These are phyloP conservation scores for Suhomyces xylopsoci DNA, from an alignment of 805 yeast genomes.

Conservation along the genomic window DNA sequence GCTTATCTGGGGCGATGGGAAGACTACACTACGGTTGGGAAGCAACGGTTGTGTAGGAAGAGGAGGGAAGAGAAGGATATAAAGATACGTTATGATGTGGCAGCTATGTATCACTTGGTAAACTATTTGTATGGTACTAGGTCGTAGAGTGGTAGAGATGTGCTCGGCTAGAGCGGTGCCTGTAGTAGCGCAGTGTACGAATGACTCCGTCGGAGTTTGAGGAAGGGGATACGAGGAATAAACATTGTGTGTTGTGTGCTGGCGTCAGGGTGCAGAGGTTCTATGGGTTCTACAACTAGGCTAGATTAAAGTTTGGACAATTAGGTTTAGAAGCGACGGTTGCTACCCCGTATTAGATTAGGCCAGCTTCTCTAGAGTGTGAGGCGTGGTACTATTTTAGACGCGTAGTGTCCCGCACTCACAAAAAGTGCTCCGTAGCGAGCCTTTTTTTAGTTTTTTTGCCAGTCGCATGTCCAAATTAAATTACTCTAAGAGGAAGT, in stretches of 20 bases:
- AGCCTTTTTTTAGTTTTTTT: no score
- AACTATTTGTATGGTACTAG: background rate
- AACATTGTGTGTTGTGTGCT: background rate
- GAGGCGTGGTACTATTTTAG: background rate
- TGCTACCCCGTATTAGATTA: background rate
- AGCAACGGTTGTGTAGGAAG: background rate
- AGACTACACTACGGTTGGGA: no score
- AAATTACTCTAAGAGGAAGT: no score
- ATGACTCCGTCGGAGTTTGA: background rate
- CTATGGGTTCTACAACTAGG: background rate
- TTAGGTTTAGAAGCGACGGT: background rate
- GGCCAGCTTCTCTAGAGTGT: background rate
- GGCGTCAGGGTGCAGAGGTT: background rate
- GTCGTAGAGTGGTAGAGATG: background rate
- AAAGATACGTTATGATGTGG: no score
- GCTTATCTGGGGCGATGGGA: conserved; percentile 1
- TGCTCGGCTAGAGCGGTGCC: background rate
- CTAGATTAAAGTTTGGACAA: background rate
- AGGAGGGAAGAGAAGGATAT: background rate
- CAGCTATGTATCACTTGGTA: background rate
- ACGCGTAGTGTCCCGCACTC: background rate
- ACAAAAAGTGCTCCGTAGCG: no score
- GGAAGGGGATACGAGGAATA: background rate
- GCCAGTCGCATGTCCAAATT: background rate
- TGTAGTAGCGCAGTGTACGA: background rate